A percentile compares a stretch with the other conserved stretches of the same genome.
phyloP scores from a whole-genome alignment of 768 basidiomycete species.

The Mycena filopes region DNA sequence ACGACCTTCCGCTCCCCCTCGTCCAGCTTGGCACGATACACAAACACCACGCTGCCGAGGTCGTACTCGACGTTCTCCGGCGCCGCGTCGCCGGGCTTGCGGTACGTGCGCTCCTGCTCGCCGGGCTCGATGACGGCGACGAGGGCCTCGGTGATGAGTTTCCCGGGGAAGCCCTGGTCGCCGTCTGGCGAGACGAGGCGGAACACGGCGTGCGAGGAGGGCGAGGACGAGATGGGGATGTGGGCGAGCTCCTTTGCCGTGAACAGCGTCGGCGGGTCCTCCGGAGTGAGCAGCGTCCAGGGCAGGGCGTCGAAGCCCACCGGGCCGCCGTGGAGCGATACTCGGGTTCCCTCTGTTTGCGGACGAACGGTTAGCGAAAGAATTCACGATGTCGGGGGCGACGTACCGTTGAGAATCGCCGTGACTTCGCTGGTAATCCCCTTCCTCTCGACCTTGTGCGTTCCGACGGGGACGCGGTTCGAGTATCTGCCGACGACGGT shows the following conservation, averaged over 20 bases:
- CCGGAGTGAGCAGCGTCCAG: no score
- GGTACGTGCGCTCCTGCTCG: no score
- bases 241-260: no score
- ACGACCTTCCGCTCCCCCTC: conserved; percentile 55
- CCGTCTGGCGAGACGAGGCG: conserved; percentile 65
- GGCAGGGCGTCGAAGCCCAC: no score
- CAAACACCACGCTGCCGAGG: conserved; percentile 70
- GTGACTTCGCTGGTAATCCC: conserved; percentile 60
- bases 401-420: conserved; percentile 53
- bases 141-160: no score
- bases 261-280: no score
- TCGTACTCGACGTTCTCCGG: no score
- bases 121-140: no score
- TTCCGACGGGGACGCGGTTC: no score
- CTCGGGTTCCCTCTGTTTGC: conserved; percentile 56
- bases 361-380: background rate
- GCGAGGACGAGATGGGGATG: conserved; percentile 34
- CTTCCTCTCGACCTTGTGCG: conserved; percentile 71
- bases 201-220: conserved; percentile 60
- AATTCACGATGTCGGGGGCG: conserved; percentile 18
- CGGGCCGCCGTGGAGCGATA: conserved; percentile 84
- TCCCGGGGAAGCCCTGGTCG: no score
- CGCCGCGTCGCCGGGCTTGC: no score
- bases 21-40: conserved; percentile 76
- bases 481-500: no score